Evolutionary conservation across 495 filamentous ascomycete genomes (phyloP).

Genomic region (Cladorrhinum samala): DNA sequence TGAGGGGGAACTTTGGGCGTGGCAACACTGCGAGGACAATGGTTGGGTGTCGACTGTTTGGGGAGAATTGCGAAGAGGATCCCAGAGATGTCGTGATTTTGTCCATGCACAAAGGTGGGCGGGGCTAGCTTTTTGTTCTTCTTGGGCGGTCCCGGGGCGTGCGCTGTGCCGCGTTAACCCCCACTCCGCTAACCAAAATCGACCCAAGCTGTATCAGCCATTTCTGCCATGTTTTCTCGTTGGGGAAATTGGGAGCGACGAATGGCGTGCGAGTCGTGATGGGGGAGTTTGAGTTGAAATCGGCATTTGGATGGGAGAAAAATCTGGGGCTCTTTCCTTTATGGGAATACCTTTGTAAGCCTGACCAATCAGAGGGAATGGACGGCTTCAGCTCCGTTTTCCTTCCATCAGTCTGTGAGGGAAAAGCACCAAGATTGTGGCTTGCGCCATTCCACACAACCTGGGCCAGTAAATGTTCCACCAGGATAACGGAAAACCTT

Average conservation of each 20-base stretch:
- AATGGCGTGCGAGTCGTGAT: no score
- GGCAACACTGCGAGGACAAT: background rate
- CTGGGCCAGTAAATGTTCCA: background rate
- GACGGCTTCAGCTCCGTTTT: no score
- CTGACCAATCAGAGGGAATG: no score
- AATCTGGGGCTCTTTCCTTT: background rate
- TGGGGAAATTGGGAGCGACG: background rate
- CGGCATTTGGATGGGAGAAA: background rate
- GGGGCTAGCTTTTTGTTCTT: slow-evolving; percentile 8
- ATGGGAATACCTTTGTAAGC: background rate
- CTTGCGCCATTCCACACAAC: background rate
- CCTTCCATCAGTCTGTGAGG: no score
- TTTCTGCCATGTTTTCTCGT: background rate
- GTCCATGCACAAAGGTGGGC: slow-evolving; percentile 5
- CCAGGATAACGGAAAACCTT: background rate
- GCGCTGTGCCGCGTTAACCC: background rate
- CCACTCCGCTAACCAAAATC: slow-evolving; percentile 5
- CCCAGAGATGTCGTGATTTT: slow-evolving; percentile 24
- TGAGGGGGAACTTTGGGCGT: background rate
- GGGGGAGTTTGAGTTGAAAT: no score
- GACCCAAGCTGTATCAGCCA: background rate
- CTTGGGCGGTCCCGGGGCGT: background rate
- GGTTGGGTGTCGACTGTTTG: slow-evolving; percentile 10
- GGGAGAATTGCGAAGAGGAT: slow-evolving; percentile 16
- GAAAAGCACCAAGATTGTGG: no score